Base-by-base conservation (phyloP, 2,329 filamentous ascomycete species). In the Diaporthe capsici region DNA sequence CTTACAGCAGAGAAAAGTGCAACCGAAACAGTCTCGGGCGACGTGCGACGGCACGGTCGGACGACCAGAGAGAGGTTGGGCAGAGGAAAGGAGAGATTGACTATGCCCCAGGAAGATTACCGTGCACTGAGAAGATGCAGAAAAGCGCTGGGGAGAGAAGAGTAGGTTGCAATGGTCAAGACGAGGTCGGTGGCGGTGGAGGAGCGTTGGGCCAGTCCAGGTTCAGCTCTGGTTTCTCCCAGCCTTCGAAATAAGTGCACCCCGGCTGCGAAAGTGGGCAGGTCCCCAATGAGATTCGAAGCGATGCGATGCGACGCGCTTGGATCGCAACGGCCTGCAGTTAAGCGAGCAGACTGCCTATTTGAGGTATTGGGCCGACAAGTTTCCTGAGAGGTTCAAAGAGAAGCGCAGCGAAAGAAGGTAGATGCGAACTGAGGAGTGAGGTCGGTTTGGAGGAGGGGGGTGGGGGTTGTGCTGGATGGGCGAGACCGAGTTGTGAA, bases 191-290 rank as follows among this genome's bases (percentile, higher is more conserved):
- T 75, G 74, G 71, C 71, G 61, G 74, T 73, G 71, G 61, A 70
- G 74, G 74, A 68, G 65, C 51, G 37, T 61, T 76, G 67, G 71
- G 51, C 72, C 71, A 61, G 63, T 58, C 58, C 71, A 53, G 63
- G 61, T 71, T 76, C 74, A 74, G 74, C 71, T 76, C 47, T 63
- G 44, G 20, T 47, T 75, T 57, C 63, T 68, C 74, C 74, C 74
- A 76, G 74, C 74, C 74, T 76, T 76, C 74, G 34, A 37, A 76
- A 76, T 76, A 76, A 76, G 67, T 74, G 51, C 42, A 37, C 44
- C 60, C 74, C 71, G 71, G 74, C 61, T 47, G 71, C 58, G 60
- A 61, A 73, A 73, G 71, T 73, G 71, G 71, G 58, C 71, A 68
- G 57, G 58, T 65, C 37, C 68, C 71, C 71, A 63, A 63, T 63